phyloP scores from a whole-genome alignment of 2,329 filamentous ascomycete genomes.

The Tolypocladium sp. region DNA sequence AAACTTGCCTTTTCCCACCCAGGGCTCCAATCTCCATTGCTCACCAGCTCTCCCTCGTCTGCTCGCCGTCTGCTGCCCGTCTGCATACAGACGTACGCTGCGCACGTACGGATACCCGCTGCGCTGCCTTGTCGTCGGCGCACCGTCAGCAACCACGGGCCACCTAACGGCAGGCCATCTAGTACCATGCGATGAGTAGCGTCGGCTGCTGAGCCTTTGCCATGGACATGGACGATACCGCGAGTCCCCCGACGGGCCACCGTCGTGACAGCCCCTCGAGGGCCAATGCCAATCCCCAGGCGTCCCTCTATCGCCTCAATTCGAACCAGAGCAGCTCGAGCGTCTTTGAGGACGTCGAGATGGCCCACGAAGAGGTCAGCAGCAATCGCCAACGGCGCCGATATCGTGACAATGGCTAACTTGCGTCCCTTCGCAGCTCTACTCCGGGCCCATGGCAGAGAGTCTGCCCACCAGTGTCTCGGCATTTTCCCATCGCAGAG shows the following conservation, averaged over 20 bases:
- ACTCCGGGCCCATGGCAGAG: slow-evolving; percentile 87
- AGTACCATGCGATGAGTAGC: neutral
- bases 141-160: neutral
- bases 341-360: slow-evolving; percentile 92
- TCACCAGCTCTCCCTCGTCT: neutral
- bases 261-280: neutral
- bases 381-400: neutral
- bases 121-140: neutral
- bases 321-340: slow-evolving; percentile 69
- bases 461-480: slow-evolving; percentile 90
- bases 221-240: slow-evolving; percentile 5
- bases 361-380: slow-evolving; percentile 86
- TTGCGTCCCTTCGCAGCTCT: slow-evolving; percentile 45
- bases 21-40: neutral
- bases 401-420: neutral
- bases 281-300: neutral
- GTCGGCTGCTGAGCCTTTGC: neutral
- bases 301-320: slow-evolving; percentile 45
- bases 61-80: neutral
- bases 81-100: neutral
- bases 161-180: neutral
- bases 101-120: neutral
- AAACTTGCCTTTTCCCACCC: neutral
- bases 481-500: slow-evolving; percentile 79
- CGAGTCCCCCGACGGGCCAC: neutral